Base-by-base conservation (phyloP, 1,139 yeast genomes). In the Saccharomycopsis phalli region DNA sequence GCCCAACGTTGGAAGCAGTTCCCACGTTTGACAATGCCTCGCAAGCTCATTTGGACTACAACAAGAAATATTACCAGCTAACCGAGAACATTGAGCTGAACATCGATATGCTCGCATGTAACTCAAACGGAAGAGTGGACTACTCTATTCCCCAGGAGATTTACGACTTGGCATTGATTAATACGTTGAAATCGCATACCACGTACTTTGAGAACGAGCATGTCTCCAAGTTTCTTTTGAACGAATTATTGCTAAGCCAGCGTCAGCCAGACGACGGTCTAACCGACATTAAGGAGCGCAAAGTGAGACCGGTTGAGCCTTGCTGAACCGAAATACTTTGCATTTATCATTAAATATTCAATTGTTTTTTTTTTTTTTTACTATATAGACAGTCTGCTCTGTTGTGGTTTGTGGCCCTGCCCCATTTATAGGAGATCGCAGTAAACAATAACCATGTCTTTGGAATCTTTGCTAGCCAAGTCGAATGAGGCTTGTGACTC, bases 161-260 rank as follows among this genome's bases (percentile, higher is more conserved):
- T 19, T 72, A 87, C 51, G 95, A 87, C 51, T 70, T 87, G 20
- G 80, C 91, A 21, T 59, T 86, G 37, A 68, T 88, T 16, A 73
- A 87, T 6, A 94, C 95, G 0, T 65, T 88, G 4, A 83, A 82
- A 44, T 86, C 95, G 0, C 98, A 91, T 60, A 76, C 84, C 8
- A 76, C 87, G 36, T 91, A 91, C 57, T 81, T 88, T 57, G 95
- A 86, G 54, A 94, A 86, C 51, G 71, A 76, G 41, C 88, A 87
- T 52, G 76, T 91, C 21, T 91, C 94, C 0, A 82, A 81, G 1
- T 87, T 88, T 51, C 59, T 88, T 3, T 61, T 88, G 57, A 66
- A 65, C 41, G 81, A 81, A 33, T 25, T 43, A 20, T 34, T 43
- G 37, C 34, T 34, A 21, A 18, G 20, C 5, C 25, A 32, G 33